These are phyloP conservation scores for Trichophyton rubrum DNA, from an alignment of 2,329 filamentous ascomycete genomes.

Conservation along the genomic window DNA sequence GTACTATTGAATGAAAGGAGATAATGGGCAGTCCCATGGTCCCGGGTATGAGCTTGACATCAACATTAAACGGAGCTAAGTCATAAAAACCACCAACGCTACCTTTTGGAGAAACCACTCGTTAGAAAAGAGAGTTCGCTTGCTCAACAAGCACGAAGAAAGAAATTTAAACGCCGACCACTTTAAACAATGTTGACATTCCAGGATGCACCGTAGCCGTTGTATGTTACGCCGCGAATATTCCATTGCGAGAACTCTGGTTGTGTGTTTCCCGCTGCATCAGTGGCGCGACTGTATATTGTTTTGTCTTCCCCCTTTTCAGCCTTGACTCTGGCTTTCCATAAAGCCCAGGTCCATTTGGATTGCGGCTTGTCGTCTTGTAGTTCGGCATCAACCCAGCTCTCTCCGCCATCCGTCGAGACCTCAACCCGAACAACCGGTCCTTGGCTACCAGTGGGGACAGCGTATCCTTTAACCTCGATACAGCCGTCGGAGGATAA, in stretches of 20 bases:
- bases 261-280: constrained; percentile 42
- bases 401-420: constrained; percentile 37
- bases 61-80: background rate
- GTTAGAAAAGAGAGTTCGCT: background rate
- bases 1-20: background rate
- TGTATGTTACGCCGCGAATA: constrained; percentile 47
- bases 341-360: constrained; percentile 48
- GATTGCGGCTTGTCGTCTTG: constrained; percentile 17
- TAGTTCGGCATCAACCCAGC: constrained; percentile 40
- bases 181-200: constrained; percentile 33
- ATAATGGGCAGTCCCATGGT: background rate
- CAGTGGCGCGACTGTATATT: constrained; percentile 44
- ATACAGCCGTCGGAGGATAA: constrained; percentile 32
- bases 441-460: constrained; percentile 42
- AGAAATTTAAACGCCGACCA: background rate
- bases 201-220: constrained; percentile 45
- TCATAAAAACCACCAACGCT: background rate
- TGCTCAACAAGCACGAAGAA: background rate
- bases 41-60: background rate
- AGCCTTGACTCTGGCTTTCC: constrained; percentile 33
- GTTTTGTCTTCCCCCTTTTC: constrained; percentile 30
- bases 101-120: background rate
- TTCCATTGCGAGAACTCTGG: constrained; percentile 42
- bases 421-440: constrained; percentile 44
- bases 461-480: constrained; percentile 43